Percentiles rank a stretch among this genome's conserved stretches.
Evolutionary conservation across 2,329 filamentous ascomycete species (phyloP).

Genomic region (Aspergillus puulaauensis): DNA sequence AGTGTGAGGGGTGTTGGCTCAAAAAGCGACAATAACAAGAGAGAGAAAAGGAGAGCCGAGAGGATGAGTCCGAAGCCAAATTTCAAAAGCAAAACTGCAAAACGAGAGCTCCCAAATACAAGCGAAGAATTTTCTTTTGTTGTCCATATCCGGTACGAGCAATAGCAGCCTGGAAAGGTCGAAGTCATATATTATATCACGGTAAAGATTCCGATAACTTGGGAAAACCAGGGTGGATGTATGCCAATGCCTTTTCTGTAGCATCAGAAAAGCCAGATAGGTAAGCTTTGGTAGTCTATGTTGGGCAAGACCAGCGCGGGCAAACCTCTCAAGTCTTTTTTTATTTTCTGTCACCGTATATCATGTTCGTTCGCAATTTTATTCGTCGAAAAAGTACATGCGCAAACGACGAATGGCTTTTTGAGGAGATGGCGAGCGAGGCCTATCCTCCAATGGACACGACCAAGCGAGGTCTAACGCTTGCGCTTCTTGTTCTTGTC

Average conservation of each 20-base stretch:
- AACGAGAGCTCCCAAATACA: not conserved
- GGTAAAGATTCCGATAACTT: conserved; percentile 2
- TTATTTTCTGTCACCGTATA: not conserved
- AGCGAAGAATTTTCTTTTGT: not conserved
- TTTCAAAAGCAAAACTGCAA: not conserved
- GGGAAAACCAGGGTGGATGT: conserved; percentile 11
- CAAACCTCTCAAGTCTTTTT: not conserved
- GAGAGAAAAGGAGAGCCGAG: conserved; percentile 1
- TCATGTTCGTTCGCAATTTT: not conserved
- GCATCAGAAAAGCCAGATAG: conserved; percentile 1
- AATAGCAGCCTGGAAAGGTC: not conserved
- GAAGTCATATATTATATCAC: conserved; percentile 7
- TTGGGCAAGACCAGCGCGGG: conserved; percentile 1
- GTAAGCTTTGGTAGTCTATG: conserved; percentile 12
- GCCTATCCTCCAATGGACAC: not conserved
- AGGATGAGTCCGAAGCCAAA: not conserved
- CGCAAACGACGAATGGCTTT: not conserved
- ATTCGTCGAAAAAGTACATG: not conserved
- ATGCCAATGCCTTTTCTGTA: not conserved
- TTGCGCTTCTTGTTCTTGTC: conserved; percentile 72
- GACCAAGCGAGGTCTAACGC: conserved; percentile 44
- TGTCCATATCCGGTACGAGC: not conserved
- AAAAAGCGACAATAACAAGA: not conserved
- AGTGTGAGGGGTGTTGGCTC: conserved; percentile 17
- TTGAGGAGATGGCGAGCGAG: not conserved